Base-by-base conservation (phyloP, 257 asterid species). In the Petrea volubilis region DNA sequence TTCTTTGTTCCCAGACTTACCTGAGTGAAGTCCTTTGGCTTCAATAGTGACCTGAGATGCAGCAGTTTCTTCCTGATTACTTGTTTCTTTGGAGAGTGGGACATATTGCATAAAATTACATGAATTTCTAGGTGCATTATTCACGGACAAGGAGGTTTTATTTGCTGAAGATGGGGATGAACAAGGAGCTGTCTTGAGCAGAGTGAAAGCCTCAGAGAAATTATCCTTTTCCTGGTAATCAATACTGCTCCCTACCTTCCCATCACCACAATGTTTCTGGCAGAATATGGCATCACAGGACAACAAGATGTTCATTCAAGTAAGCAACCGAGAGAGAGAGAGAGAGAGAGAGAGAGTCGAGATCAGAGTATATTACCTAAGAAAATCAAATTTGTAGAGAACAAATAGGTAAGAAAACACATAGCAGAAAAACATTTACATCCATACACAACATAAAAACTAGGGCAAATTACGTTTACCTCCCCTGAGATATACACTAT, bases 261-360 rank as follows among this genome's bases (percentile, higher is more conserved):
- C 90, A 75, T 82, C 89, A 53, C 79, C 79, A 50, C 77, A 61
- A 73, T 70, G 78, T 78, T 80, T 85, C 97, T 93, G 87, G 51
- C 17, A 62, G 47, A 40, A 76, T 36, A 53, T 33, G 55, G 64
- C 59, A 24, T 60, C 34, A 66, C n/a, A 71, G 69, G 58, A 82
- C 17, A 34, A n/a, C 44, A 62, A 34, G 68, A 25, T 68, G 47
- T 57, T 21, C 61, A 72, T 65, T 41, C 52, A 66, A 62, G 15
- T 29, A 77, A 70, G 36, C n/a, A 60, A 65, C 44, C 11, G 44
- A 53, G 52, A 52, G 29, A 41, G 1, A 25, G 43, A 12, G 43
- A 8, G 9, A 38, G 9, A 38, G 2, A 7, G 6, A 38, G 5
- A 7, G 10, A 58, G 51, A 68, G 44, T 44, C 18, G 31, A 14